Evolutionary conservation across 306 rosid genomes (phyloP).

Genomic region (Glycyrrhiza uralensis): DNA sequence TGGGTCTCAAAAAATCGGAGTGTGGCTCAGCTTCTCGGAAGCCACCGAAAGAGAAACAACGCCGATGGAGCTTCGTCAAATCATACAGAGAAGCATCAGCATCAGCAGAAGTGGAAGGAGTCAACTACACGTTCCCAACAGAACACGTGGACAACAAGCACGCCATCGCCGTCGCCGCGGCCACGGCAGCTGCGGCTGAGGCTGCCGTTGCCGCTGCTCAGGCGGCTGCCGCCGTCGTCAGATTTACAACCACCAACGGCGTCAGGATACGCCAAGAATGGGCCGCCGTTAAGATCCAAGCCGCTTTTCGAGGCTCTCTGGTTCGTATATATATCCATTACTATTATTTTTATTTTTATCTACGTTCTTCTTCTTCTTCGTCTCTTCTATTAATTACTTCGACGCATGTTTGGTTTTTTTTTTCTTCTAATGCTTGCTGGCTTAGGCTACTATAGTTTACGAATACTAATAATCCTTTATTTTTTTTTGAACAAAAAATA

Average conservation of each 20-base stretch:
- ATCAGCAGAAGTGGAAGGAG: background rate
- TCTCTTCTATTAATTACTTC: background rate
- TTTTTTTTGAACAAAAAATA: background rate
- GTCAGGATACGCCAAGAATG: slow-evolving; percentile 41
- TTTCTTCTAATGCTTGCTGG: no score
- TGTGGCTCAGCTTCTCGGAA: slow-evolving; percentile 12
- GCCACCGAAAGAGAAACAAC: slow-evolving; percentile 55
- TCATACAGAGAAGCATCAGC: slow-evolving; percentile 29
- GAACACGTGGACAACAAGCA: slow-evolving; percentile 30
- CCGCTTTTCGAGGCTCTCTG: slow-evolving; percentile 86
- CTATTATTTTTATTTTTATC: background rate
- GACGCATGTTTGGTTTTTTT: no score
- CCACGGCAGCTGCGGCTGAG: slow-evolving; percentile 52
- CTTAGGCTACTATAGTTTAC: no score
- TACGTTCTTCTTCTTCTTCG: background rate
- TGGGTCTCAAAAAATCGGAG: slow-evolving; percentile 55
- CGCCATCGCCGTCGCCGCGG: slow-evolving; percentile 55
- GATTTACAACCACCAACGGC: slow-evolving; percentile 42
- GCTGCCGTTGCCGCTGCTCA: slow-evolving; percentile 64
- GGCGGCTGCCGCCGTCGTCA: slow-evolving; percentile 54
- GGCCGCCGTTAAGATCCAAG: slow-evolving; percentile 81
- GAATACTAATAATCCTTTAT: background rate
- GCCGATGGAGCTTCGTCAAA: slow-evolving; percentile 79
- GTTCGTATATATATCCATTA: slow-evolving; percentile 35
- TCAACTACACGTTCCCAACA: background rate